Evolutionary conservation across 2,329 filamentous ascomycete genomes (phyloP).

Genomic region (Fusarium begoniae): DNA sequence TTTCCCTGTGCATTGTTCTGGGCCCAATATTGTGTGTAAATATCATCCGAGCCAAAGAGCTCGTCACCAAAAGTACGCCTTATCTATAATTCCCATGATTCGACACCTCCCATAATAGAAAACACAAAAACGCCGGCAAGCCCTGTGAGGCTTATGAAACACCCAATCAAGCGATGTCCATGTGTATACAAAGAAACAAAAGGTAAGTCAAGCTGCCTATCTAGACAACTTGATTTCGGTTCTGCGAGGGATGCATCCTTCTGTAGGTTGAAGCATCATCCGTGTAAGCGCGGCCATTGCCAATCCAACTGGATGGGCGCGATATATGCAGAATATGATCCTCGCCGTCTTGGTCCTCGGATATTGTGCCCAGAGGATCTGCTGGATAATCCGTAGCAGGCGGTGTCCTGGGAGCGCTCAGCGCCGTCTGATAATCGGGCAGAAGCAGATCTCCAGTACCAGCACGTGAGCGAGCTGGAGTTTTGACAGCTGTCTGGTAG

Average conservation of each 20-base stretch:
- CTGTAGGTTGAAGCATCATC: conserved; percentile 37
- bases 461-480: conserved; percentile 65
- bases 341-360: conserved; percentile 44
- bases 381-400: conserved; percentile 47
- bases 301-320: conserved; percentile 37
- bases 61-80: conserved; percentile 18
- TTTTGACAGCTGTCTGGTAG: conserved; percentile 77
- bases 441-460: conserved; percentile 60
- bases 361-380: conserved; percentile 46
- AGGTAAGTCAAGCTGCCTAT: not conserved
- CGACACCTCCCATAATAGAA: not conserved
- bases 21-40: conserved; percentile 12
- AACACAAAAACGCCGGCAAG: conserved; percentile 30
- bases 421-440: conserved; percentile 73
- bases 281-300: conserved; percentile 36
- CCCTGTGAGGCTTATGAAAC: conserved; percentile 12
- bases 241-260: conserved; percentile 33
- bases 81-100: conserved; percentile 34
- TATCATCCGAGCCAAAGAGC: conserved; percentile 9
- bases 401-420: conserved; percentile 62
- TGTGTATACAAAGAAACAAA: not conserved
- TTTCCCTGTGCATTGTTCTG: conserved; percentile 17
- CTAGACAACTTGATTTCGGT: conserved; percentile 33
- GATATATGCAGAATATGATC: conserved; percentile 38
- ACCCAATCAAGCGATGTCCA: conserved; percentile 14